Evolutionary conservation across 2,329 filamentous ascomycete species (phyloP).

Genomic region (Penicillium corylophilum): DNA sequence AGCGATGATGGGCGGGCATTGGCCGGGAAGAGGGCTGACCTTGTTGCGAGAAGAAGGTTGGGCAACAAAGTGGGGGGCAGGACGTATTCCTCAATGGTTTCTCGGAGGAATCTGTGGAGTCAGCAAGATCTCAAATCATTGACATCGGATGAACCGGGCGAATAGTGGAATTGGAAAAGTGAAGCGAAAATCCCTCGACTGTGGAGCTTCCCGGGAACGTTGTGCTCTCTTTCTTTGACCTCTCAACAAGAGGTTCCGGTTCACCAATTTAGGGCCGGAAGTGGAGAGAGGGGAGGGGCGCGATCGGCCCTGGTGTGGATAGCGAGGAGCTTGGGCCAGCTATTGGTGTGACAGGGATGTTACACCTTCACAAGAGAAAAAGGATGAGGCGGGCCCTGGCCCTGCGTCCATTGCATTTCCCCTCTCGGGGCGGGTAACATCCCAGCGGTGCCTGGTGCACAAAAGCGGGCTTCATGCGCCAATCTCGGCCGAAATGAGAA

Average conservation of each 20-base stretch:
- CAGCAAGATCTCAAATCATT: slow-evolving; percentile 22
- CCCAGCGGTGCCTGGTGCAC: slow-evolving; percentile 22
- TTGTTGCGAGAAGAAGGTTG: slow-evolving; percentile 59
- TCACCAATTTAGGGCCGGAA: slow-evolving; percentile 16
- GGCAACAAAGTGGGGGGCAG: slow-evolving; percentile 66
- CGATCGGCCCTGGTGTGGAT: slow-evolving; percentile 30
- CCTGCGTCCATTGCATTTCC: background rate
- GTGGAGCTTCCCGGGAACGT: slow-evolving; percentile 22
- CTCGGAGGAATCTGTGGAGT: slow-evolving; percentile 44
- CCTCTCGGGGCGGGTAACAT: slow-evolving; percentile 15
- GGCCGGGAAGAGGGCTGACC: slow-evolving; percentile 81
- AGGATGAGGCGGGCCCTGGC: slow-evolving; percentile 10
- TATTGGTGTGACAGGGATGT: slow-evolving; percentile 19
- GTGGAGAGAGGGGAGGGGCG: slow-evolving; percentile 27
- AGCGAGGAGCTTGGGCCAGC: slow-evolving; percentile 35
- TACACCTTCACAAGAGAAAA: slow-evolving; percentile 7
- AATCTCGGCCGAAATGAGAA: slow-evolving; percentile 26
- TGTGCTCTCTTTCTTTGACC: slow-evolving; percentile 11
- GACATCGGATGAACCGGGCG: slow-evolving; percentile 13
- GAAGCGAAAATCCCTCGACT: slow-evolving; percentile 20
- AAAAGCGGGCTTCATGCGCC: slow-evolving; percentile 24
- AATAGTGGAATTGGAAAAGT: slow-evolving; percentile 8
- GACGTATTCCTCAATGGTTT: slow-evolving; percentile 57
- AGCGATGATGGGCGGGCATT: slow-evolving; percentile 65
- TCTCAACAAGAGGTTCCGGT: slow-evolving; percentile 5